Percentiles rank a stretch among this genome's conserved stretches.
These are phyloP conservation scores for Choiromyces venosus DNA, from an alignment of 495 filamentous ascomycete genomes.

Conservation along the genomic window DNA sequence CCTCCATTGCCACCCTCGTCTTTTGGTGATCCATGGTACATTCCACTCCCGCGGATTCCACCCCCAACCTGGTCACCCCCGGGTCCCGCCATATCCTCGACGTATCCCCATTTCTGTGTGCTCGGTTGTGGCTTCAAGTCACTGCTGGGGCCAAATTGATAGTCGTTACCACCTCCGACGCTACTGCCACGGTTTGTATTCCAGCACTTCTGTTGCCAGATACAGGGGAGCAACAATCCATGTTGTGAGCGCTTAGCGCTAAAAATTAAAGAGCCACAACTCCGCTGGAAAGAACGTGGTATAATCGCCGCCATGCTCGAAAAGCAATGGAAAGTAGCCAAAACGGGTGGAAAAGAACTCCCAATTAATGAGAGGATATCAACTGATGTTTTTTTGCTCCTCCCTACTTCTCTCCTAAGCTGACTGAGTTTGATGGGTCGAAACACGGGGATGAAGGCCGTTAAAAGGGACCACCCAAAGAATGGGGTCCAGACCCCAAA, in stretches of 20 bases:
- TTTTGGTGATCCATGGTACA: background rate
- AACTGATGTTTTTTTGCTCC: background rate
- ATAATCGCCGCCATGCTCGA: constrained; percentile 10
- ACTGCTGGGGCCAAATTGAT: constrained; percentile 35
- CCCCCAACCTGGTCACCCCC: background rate
- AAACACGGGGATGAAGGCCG: background rate
- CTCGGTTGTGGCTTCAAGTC: constrained; percentile 34
- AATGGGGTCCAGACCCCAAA: background rate
- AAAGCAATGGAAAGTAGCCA: background rate
- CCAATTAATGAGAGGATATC: background rate
- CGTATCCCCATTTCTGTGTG: constrained; percentile 23
- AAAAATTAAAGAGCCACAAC: background rate
- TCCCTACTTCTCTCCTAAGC: background rate
- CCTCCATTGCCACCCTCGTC: background rate
- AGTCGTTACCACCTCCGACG: constrained; percentile 22
- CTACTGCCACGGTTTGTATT: background rate
- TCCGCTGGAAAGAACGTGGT: constrained; percentile 12
- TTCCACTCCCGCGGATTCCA: constrained; percentile 10
- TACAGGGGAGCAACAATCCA: background rate
- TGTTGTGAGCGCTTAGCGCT: background rate
- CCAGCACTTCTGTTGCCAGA: constrained; percentile 16
- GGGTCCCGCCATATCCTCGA: background rate
- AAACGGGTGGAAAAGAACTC: background rate
- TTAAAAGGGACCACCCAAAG: background rate
- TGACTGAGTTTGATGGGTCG: background rate